phyloP scores from a whole-genome alignment of 495 filamentous ascomycete genomes.

The Penicillium taxi region DNA sequence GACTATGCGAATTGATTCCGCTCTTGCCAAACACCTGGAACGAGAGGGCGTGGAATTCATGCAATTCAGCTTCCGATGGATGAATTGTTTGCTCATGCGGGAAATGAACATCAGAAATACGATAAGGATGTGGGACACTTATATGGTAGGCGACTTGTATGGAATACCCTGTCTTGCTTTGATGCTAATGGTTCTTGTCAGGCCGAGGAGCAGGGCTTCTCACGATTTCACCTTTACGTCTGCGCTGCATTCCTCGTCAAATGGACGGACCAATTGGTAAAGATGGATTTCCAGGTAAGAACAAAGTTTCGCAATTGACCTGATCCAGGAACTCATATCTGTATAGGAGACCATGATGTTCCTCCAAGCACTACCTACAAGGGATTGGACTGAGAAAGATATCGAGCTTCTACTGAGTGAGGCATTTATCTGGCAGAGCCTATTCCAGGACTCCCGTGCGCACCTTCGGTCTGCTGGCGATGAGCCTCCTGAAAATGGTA shows the following conservation, averaged over 20 bases:
- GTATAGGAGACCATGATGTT: constrained; percentile 97
- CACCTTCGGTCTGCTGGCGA: constrained; percentile 56
- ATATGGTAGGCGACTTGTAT: constrained; percentile 83
- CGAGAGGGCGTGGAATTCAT: constrained; percentile 93
- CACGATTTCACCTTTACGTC: constrained; percentile 94
- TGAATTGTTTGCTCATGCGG: constrained; percentile 98
- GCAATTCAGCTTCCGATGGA: constrained; percentile 98
- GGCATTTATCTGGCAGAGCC: constrained; percentile 90
- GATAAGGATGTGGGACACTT: constrained; percentile 99
- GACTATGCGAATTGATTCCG: constrained; percentile 77
- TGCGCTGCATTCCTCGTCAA: constrained; percentile 98
- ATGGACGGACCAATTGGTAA: constrained; percentile 88
- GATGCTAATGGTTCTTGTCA: constrained; percentile 29
- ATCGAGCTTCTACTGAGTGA: constrained; percentile 93
- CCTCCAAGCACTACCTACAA: constrained; percentile 88
- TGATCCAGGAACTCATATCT: constrained; percentile 5
- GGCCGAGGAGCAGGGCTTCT: constrained; percentile 98
- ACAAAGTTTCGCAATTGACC: no score
- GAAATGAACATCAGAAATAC: constrained; percentile 94
- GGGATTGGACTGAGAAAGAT: constrained; percentile 93
- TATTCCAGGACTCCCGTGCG: constrained; percentile 81
- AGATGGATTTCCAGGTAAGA: constrained; percentile 83
- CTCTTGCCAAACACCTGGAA: constrained; percentile 80
- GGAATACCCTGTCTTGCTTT: constrained; percentile 41
- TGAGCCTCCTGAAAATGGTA: constrained; percentile 32